phyloP scores from a whole-genome alignment of 2,329 filamentous ascomycete genomes.

The Sporothrix inflata region DNA sequence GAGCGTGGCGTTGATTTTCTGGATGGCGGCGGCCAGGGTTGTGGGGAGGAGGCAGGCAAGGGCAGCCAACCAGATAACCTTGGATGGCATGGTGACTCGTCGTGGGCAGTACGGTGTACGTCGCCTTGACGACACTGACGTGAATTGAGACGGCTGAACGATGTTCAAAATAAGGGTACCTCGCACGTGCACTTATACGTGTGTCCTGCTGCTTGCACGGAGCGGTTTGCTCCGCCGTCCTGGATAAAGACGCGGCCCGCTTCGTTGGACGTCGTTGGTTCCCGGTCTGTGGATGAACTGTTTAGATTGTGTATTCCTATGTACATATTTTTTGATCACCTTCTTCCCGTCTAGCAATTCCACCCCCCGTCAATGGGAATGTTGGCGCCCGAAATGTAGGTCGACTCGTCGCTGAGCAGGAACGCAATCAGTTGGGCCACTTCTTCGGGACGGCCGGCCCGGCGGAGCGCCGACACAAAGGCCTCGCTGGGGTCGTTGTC shows the following conservation, averaged over 20 bases:
- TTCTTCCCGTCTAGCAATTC: background rate
- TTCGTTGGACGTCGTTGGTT: background rate
- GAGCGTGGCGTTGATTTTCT: constrained; percentile 34
- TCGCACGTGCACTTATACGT: background rate
- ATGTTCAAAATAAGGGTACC: background rate
- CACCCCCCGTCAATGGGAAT: background rate
- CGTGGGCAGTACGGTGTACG: too few relatives aligned
- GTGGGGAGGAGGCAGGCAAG: background rate
- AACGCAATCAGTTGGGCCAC: background rate
- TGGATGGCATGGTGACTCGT: too few relatives aligned
- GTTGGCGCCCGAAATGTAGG: background rate
- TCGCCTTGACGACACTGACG: too few relatives aligned
- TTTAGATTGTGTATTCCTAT: background rate
- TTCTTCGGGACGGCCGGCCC: background rate
- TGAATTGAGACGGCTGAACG: too few relatives aligned
- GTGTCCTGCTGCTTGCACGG: background rate
- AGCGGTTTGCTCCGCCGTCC: background rate
- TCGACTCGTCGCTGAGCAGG: background rate
- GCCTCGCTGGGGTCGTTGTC: constrained; percentile 5
- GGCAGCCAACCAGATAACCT: too few relatives aligned
- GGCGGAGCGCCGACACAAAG: background rate
- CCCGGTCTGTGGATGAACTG: background rate
- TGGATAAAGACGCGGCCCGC: background rate
- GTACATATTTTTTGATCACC: background rate
- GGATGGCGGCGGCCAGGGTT: constrained; percentile 2